A percentile compares a stretch with the other conserved stretches of the same genome.
Conservation (phyloP, 805 yeast species). For the Scheffersomyces amazonensis region DNA sequence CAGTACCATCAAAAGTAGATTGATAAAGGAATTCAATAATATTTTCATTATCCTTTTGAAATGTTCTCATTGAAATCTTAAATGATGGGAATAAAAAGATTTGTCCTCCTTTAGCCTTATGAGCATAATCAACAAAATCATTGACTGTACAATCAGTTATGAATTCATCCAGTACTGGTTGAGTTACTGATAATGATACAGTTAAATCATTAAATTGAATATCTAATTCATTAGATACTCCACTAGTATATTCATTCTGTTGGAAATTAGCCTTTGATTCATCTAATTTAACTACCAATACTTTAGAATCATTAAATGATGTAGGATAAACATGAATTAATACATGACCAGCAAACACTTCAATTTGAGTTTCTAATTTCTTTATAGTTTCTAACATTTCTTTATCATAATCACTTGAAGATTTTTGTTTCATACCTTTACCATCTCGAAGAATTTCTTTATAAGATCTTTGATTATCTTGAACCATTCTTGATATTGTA, state of each 20-base stretch:
- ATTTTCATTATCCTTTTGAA: conserved; percentile 52
- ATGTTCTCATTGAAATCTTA: conserved; percentile 70
- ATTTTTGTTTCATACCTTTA: conserved; percentile 1
- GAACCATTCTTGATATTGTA: conserved; percentile 66
- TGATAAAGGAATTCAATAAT: conserved; percentile 64
- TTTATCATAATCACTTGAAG: conserved; percentile 1
- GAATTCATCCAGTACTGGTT: conserved; percentile 49
- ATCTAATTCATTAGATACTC: conserved; percentile 54
- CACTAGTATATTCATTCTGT: conserved; percentile 43
- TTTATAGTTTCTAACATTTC: conserved; percentile 30
- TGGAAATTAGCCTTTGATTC: conserved; percentile 51
- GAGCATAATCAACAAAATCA: conserved; percentile 55
- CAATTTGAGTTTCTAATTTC: conserved; percentile 64
- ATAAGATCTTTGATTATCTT: conserved; percentile 71
- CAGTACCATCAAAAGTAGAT: conserved; percentile 82
- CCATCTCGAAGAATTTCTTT: conserved; percentile 65
- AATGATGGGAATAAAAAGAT: conserved; percentile 80
- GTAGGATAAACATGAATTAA: conserved; percentile 77
- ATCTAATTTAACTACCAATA: conserved; percentile 59
- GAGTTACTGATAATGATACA: conserved; percentile 65
- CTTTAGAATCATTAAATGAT: conserved; percentile 74
- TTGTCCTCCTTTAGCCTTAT: conserved; percentile 69
- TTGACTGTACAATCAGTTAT: conserved; percentile 45
- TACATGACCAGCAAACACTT: conserved; percentile 55
- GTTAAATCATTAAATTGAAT: conserved; percentile 60